Evolutionary conservation across 2,329 filamentous ascomycete species (phyloP).

Genomic region (Leptographium procerum): DNA sequence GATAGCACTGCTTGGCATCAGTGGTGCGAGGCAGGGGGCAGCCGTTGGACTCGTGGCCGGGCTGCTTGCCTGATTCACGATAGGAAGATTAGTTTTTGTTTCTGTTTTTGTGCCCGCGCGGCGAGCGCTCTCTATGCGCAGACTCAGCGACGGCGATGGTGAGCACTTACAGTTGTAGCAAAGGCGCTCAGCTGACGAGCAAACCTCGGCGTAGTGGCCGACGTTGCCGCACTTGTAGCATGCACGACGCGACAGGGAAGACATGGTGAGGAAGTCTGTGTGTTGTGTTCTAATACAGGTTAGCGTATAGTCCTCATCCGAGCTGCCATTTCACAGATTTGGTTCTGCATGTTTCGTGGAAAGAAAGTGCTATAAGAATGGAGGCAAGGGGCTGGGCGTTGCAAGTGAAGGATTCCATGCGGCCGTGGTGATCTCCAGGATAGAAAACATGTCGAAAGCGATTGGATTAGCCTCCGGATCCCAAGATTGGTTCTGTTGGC

Average conservation of each 20-base stretch:
- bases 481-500: not conserved
- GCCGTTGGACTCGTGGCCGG: constrained; percentile 91
- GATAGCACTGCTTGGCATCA: constrained; percentile 99
- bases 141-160: constrained; percentile 11
- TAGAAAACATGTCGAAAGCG: not conserved
- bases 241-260: constrained; percentile 69
- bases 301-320: not conserved
- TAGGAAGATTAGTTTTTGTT: constrained; percentile 13
- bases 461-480: not conserved
- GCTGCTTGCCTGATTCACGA: constrained; percentile 61
- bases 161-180: constrained; percentile 99
- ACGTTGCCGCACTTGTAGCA: constrained; percentile 80
- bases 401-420: not conserved
- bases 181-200: constrained; percentile 92
- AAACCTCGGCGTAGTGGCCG: constrained; percentile 77
- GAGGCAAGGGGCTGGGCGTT: not conserved
- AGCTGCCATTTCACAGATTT: not conserved
- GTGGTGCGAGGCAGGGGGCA: constrained; percentile 95
- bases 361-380: not conserved
- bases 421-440: not conserved
- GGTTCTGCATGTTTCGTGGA: not conserved
- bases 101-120: too few relatives aligned
- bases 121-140: not conserved
- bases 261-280: constrained; percentile 39
- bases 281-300: constrained; percentile 1